These are phyloP conservation scores for Candida schatavii DNA, from an alignment of 805 yeast species.

Conservation along the genomic window DNA sequence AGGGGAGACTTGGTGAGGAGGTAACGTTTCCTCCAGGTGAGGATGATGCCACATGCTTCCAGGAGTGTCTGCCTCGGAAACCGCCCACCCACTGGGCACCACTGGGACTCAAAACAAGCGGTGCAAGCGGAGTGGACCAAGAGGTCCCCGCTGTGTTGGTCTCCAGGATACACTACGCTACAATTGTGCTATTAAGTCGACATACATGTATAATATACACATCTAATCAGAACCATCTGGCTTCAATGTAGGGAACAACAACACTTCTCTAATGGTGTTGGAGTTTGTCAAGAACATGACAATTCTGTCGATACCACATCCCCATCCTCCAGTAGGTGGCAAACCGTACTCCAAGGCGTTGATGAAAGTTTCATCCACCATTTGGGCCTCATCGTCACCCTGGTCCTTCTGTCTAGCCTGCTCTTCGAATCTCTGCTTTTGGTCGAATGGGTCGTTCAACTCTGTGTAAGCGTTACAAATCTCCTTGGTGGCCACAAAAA, in stretches of 20 bases:
- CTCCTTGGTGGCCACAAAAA: conserved; percentile 97
- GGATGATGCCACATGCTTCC: too few species aligned
- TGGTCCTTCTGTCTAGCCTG: conserved; percentile 98
- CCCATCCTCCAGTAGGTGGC: conserved; percentile 99
- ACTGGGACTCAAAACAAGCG: too few species aligned
- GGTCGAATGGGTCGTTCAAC: conserved; percentile 98
- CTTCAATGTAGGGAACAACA: conserved; percentile 97
- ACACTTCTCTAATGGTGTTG: conserved; percentile 94
- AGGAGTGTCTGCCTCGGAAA: too few species aligned
- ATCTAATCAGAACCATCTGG: conserved; percentile 55
- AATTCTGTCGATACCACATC: conserved; percentile 97
- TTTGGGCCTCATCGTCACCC: conserved; percentile 99
- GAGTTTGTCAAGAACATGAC: conserved; percentile 98
- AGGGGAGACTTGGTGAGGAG: conserved; percentile 46
- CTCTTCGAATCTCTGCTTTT: conserved; percentile 95
- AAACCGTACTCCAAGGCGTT: conserved; percentile 97
- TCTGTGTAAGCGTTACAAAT: conserved; percentile 98
- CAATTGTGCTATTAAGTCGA: too few species aligned
- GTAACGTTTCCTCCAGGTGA: too few species aligned
- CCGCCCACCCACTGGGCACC: too few species aligned
- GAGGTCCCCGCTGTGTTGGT: too few species aligned
- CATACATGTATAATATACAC: not conserved
- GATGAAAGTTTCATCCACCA: conserved; percentile 95
- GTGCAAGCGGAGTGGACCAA: too few species aligned
- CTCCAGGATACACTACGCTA: too few species aligned